Evolutionary conservation across 129 eudicot species (phyloP), one percentile per base, ranked within the genome.

Genomic region (Centaurea solstitialis): DNA sequence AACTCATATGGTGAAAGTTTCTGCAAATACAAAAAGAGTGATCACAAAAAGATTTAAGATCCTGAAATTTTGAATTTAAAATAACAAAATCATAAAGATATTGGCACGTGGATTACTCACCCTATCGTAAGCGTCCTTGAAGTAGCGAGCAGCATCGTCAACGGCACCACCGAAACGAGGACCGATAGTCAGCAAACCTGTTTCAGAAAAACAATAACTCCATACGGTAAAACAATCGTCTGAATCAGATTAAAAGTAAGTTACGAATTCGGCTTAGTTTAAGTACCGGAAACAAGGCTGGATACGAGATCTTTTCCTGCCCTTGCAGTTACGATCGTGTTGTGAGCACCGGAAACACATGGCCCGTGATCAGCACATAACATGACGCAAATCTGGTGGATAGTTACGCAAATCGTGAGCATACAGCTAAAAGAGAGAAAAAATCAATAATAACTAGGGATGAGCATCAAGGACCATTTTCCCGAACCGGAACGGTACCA

Each of bases 301-400:
- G 98, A 94, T 53, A 94, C 94, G 1, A 92, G 97, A 76, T 94
- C 96, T 86, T 94, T 94, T 83, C 97, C 98, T 9, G 98, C 98
- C 80, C 98, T 88, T 62, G 98, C 98, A 3, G 98, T 94, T 45
- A 94, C 98, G 35, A 94, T 94, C 35, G 97, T 88, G 83, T 91
- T 94, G 92, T 94, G 98, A 77, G 98, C 97, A 86, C 98, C 98
- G 39, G 98, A 94, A 45, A 91, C 98, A 83, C 98, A 94, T 0
- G 98, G 98, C 79, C 98, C 98, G 74, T 94, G 98, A 77, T 94
- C 98, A n/a, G 98, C 98, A 88, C 98, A 94, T 84, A 94, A 78
- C 98, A 94, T 94, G 86, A 94, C 77, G 82, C 98, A 94, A 64
- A 94, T 94, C 98, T 94, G 90, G 59, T 80, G 4, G 68, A 81